phyloP scores from a whole-genome alignment of 257 asterid genomes.

The Ballota nigra region DNA sequence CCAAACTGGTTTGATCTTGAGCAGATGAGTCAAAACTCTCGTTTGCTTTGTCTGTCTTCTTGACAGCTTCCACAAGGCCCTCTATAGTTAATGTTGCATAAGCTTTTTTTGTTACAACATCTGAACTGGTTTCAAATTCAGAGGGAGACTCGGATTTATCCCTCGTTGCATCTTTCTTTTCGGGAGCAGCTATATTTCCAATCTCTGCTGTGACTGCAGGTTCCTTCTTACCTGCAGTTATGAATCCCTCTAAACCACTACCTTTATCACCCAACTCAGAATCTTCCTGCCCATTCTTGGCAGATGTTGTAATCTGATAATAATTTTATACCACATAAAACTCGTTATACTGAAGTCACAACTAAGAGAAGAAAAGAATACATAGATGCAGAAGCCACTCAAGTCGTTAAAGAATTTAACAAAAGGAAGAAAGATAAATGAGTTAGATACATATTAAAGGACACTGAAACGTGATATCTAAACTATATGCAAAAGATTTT shows the following conservation, averaged over 20 bases:
- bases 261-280: slow-evolving; percentile 14
- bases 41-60: slow-evolving; percentile 16
- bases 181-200: slow-evolving; percentile 27
- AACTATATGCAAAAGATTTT: background rate
- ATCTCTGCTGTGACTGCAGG: slow-evolving; percentile 27
- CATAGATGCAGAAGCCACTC: background rate
- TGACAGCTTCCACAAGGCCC: background rate
- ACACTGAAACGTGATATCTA: background rate
- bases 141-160: slow-evolving; percentile 21
- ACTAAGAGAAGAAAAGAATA: background rate
- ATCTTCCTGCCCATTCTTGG: slow-evolving; percentile 8
- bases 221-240: slow-evolving; percentile 11
- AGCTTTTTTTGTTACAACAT: slow-evolving; percentile 12
- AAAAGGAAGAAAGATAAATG: background rate
- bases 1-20: slow-evolving; percentile 34
- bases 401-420: background rate
- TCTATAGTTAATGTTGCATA: slow-evolving; percentile 13
- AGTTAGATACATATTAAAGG: background rate
- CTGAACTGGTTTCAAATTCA: slow-evolving; percentile 16
- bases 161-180: slow-evolving; percentile 32
- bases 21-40: slow-evolving; percentile 8
- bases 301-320: slow-evolving; percentile 26
- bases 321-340: background rate
- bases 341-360: background rate
- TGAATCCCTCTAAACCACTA: slow-evolving; percentile 19